A percentile compares a stretch with the other conserved stretches of the same genome.
Conservation (phyloP, 306 rosid species). For the Pachyrhizus erosus region DNA sequence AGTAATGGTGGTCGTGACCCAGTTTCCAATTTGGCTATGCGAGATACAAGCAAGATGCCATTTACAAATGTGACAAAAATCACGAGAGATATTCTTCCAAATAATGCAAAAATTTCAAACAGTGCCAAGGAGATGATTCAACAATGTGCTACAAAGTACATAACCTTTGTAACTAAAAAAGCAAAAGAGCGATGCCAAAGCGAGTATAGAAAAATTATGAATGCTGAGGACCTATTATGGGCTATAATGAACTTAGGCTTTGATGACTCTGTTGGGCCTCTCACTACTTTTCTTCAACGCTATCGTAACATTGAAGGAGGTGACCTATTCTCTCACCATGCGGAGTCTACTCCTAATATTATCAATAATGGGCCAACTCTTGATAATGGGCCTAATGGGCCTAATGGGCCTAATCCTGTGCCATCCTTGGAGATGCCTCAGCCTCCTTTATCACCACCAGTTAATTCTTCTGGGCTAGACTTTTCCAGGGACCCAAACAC, state of each 20-base stretch:
- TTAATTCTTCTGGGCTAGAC: neutral
- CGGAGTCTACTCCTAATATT: neutral
- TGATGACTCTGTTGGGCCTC: neutral
- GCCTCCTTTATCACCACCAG: neutral
- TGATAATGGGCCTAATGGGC: neutral
- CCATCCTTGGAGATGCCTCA: neutral
- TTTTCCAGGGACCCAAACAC: neutral
- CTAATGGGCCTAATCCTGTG: neutral
- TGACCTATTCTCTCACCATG: neutral
- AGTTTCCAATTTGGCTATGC: neutral
- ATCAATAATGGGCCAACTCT: neutral
- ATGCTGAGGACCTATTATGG: conserved; percentile 29
- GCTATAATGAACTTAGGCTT: neutral
- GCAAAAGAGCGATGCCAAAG: neutral
- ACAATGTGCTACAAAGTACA: conserved; percentile 12
- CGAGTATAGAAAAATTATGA: neutral
- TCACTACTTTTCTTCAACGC: neutral
- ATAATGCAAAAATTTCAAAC: neutral
- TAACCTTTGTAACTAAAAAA: neutral
- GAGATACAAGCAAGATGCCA: neutral
- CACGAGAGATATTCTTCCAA: neutral
- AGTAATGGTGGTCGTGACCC: fast-evolving
- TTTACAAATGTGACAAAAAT: neutral
- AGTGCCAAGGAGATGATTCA: neutral
- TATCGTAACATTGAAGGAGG: neutral